phyloP scores from a whole-genome alignment of 345 rosid species.

The Citrus cavaleriei region DNA sequence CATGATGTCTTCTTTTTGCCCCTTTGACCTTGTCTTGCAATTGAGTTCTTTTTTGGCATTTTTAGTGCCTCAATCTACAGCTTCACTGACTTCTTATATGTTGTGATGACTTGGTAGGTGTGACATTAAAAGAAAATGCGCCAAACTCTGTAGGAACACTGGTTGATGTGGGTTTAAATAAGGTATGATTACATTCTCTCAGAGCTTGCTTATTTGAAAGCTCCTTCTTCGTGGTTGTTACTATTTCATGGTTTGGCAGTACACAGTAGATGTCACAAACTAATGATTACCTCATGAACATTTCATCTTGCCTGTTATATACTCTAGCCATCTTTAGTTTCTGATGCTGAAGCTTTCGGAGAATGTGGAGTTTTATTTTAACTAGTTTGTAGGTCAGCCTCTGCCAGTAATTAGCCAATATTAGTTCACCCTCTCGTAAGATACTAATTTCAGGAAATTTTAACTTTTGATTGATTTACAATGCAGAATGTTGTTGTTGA shows the following conservation, averaged over 20 bases:
- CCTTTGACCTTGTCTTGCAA: neutral
- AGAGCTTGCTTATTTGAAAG: neutral
- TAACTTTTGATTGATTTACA: conserved; percentile 16
- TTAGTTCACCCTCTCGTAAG: neutral
- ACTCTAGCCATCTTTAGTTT: neutral
- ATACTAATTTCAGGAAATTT: neutral
- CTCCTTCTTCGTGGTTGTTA: neutral
- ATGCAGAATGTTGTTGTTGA: conserved; percentile 67
- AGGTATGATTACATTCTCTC: conserved; percentile 40
- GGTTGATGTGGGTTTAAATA: conserved; percentile 87
- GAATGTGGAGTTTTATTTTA: neutral
- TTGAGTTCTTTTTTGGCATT: neutral
- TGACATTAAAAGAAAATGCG: conserved; percentile 55
- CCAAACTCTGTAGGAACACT: conserved; percentile 45
- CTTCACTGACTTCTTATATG: neutral
- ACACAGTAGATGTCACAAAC: neutral
- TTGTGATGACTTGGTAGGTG: conserved; percentile 46
- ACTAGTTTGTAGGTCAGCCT: neutral
- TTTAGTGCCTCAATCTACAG: neutral
- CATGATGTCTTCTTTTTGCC: neutral
- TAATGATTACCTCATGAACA: neutral
- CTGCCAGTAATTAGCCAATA: neutral
- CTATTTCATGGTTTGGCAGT: neutral
- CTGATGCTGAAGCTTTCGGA: neutral
- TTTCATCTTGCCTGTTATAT: neutral